These are phyloP conservation scores for Stephanocyclus meneghinianus DNA, from an alignment of 352 stramenopile species.

Conservation along the genomic window DNA sequence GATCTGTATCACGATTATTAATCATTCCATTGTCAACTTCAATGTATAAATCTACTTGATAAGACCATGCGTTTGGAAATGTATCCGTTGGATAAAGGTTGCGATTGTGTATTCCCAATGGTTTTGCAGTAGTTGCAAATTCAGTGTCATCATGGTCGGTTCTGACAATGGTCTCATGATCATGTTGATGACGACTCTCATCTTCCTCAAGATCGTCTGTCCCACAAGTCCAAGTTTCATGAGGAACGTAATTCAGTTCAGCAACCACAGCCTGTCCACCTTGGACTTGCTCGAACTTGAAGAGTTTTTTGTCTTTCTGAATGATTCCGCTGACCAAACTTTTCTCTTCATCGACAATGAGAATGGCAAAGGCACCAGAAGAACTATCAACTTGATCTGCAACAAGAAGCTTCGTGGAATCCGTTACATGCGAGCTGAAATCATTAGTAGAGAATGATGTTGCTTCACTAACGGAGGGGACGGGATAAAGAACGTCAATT, in stretches of 20 bases:
- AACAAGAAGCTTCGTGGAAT: not conserved
- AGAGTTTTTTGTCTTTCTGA: not conserved
- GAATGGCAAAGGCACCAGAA: not conserved
- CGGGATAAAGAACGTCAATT: not conserved
- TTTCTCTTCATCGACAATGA: slow-evolving; percentile 2
- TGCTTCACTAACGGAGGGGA: not conserved
- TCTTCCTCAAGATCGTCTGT: not conserved
- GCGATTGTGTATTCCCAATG: not conserved
- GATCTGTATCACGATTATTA: not conserved
- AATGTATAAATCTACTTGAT: slow-evolving; percentile 32
- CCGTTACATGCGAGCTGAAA: not conserved
- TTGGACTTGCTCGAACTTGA: slow-evolving; percentile 1
- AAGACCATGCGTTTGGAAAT: slow-evolving; percentile 8
- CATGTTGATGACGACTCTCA: not conserved
- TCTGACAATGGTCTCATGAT: not conserved
- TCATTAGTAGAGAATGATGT: not conserved
- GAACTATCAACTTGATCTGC: not conserved
- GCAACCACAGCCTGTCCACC: not conserved
- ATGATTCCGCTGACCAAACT: not conserved
- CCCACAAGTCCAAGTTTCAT: not conserved
- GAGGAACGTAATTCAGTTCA: not conserved
- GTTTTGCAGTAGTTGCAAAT: not conserved
- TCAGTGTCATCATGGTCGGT: no score
- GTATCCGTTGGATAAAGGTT: not conserved
- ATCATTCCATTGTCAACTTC: slow-evolving; percentile 18